Evolutionary conservation across 306 rosid genomes (phyloP).

Genomic region (Gynostemma pentaphyllum): DNA sequence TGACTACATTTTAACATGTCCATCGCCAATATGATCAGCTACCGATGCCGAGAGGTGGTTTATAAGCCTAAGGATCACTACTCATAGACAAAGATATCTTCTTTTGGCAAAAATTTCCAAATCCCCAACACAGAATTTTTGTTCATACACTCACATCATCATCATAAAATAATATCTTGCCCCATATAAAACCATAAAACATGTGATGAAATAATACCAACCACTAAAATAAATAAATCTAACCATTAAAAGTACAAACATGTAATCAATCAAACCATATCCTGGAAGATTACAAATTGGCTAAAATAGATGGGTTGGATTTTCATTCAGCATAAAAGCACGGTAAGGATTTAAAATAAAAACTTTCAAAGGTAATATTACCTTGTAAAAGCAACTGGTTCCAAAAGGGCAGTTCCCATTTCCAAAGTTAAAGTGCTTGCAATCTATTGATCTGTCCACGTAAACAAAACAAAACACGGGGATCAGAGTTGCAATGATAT

Average conservation of each 20-base stretch:
- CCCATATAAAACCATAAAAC: too few species aligned
- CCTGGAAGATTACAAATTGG: not conserved
- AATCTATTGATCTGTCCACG: conserved; percentile 73
- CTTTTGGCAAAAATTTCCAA: not conserved
- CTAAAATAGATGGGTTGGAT: not conserved
- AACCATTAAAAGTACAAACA: not conserved
- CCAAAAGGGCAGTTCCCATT: conserved; percentile 97
- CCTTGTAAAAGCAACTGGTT: conserved; percentile 95
- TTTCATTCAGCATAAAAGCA: not conserved
- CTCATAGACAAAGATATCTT: not conserved
- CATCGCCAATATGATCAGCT: not conserved
- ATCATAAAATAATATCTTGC: not conserved
- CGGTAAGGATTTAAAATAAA: not conserved
- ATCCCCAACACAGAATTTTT: not conserved
- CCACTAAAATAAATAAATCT: too few species aligned
- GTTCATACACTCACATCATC: not conserved
- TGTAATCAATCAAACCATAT: not conserved
- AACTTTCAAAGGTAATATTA: conserved; percentile 19
- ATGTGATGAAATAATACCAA: too few species aligned
- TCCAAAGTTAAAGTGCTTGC: conserved; percentile 97
- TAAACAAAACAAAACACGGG: not conserved
- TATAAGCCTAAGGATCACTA: not conserved
- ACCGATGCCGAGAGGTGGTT: not conserved
- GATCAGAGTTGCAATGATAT: not conserved
- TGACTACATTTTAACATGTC: not conserved